Percentiles rank a stretch among this genome's conserved stretches.
Conservation (phyloP, 106 monocot species). For the Chionographis japonica region DNA sequence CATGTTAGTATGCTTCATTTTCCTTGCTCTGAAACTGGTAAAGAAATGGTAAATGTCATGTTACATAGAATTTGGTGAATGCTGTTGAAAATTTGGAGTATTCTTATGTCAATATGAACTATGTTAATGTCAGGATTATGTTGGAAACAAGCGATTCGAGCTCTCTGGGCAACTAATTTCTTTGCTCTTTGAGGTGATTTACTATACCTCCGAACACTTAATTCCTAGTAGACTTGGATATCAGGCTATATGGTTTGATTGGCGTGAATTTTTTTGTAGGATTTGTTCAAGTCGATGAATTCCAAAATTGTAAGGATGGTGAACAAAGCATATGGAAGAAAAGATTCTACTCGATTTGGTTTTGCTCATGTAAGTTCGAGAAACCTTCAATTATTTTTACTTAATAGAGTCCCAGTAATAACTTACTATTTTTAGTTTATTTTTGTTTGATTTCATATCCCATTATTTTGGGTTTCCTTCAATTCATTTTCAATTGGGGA, state of each 20-base stretch:
- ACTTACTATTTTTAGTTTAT: neutral
- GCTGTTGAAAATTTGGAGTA: neutral
- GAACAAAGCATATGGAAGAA: slow-evolving; percentile 35
- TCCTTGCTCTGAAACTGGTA: too few species aligned
- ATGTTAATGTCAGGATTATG: slow-evolving; percentile 67
- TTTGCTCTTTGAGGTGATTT: slow-evolving; percentile 85
- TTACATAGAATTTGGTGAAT: too few species aligned
- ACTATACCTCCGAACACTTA: neutral
- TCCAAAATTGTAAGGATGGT: slow-evolving; percentile 22
- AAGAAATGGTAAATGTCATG: too few species aligned
- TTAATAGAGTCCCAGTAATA: neutral
- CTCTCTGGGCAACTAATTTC: slow-evolving; percentile 91
- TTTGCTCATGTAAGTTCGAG: slow-evolving; percentile 31
- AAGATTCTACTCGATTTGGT: slow-evolving; percentile 42
- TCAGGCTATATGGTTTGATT: slow-evolving; percentile 1
- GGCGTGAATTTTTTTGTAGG: slow-evolving; percentile 29
- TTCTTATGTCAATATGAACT: neutral
- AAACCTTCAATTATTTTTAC: too few species aligned
- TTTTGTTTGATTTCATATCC: too few species aligned
- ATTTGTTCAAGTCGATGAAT: slow-evolving; percentile 97
- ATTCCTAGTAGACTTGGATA: neutral
- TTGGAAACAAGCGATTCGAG: slow-evolving; percentile 96
- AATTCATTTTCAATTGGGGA: too few species aligned
- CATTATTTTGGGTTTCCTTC: too few species aligned
- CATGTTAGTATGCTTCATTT: too few species aligned